These are phyloP conservation scores for Fusarium kyushuense DNA, from an alignment of 2,329 filamentous ascomycete genomes.

Conservation along the genomic window DNA sequence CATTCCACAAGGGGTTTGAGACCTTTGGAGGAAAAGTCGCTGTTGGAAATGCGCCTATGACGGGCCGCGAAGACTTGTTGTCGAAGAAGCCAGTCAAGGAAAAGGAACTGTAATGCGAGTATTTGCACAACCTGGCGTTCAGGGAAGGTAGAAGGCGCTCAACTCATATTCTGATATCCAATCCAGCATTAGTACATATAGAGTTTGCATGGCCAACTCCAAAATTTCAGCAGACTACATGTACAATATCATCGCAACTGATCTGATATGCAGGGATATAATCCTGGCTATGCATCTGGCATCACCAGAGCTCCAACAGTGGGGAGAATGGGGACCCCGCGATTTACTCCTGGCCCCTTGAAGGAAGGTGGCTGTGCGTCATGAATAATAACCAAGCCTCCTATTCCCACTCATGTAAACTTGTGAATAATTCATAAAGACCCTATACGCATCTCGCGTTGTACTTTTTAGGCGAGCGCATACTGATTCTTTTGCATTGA, in stretches of 20 bases:
- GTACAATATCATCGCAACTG: background rate
- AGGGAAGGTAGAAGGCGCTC: constrained; percentile 35
- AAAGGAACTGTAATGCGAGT: constrained; percentile 56
- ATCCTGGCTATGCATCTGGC: background rate
- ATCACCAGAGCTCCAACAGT: constrained; percentile 4
- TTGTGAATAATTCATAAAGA: constrained; percentile 1
- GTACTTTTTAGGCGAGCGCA: background rate
- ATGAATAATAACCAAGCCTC: constrained; percentile 6
- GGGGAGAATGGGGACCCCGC: constrained; percentile 25
- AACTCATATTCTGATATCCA: constrained; percentile 36
- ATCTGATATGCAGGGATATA: constrained; percentile 3
- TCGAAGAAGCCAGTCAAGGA: constrained; percentile 57
- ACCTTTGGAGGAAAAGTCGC: constrained; percentile 72
- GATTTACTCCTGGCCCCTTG: constrained; percentile 23
- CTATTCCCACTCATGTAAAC: background rate
- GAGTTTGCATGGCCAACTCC: background rate
- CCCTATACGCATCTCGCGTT: background rate
- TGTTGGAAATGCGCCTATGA: constrained; percentile 67
- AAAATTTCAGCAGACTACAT: background rate
- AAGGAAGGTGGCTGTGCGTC: constrained; percentile 33
- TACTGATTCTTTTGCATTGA: constrained; percentile 1
- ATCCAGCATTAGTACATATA: background rate
- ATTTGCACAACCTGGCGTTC: constrained; percentile 33
- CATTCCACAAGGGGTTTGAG: constrained; percentile 85
- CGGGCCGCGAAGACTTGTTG: constrained; percentile 61